Base-by-base conservation (phyloP, 106 monocot genomes). In the Alisma plantagoaquatica region DNA sequence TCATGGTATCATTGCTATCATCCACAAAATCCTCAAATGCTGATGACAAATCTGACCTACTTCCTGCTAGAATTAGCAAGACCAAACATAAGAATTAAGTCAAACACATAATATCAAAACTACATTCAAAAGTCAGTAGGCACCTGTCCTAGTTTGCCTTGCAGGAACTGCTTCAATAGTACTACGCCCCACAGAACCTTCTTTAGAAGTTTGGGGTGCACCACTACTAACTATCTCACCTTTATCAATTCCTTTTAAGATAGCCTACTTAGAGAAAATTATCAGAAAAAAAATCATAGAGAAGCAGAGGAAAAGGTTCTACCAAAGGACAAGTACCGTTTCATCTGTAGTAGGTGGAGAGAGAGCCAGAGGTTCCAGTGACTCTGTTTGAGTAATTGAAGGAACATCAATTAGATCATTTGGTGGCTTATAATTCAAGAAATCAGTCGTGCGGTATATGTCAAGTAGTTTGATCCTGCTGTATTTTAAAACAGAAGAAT, bases 391-490 rank as follows among this genome's bases (percentile, higher is more conserved):
- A 35, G 74, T 84, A 43, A 99, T 43, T 43, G 78, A 76, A 49
- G 89, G 68, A 24, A 90, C 62, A 70, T 99, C 85, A 32, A 64
- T 21, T 46, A 85, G 74, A 11, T 46, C 63, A 42, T 71, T 68
- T 26, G 72, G 16, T 30, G 64, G 59, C 44, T 64, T 58, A 56
- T 46, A 71, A 23, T 45, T 65, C 50, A 41, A 69, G 26, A 90
- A 1, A 76, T 99, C 74, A 72, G 72, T 86, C 38, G 41, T 64
- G 54, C 76, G 76, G 59, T 75, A 99, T 56, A 99, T 75, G 55
- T 99, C 98, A 64, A 99, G 82, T 54, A 99, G 53, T 54, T 90
- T 99, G 68, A 76, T 82, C 70, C 90, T 79, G 43, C 74, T 80
- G 51, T 99, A 99, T 72, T 70, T 77, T 27, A 79, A 27, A 48